These are phyloP conservation scores for Calonectria pauciramosa DNA, from an alignment of 2,329 filamentous ascomycete species.

Conservation along the genomic window DNA sequence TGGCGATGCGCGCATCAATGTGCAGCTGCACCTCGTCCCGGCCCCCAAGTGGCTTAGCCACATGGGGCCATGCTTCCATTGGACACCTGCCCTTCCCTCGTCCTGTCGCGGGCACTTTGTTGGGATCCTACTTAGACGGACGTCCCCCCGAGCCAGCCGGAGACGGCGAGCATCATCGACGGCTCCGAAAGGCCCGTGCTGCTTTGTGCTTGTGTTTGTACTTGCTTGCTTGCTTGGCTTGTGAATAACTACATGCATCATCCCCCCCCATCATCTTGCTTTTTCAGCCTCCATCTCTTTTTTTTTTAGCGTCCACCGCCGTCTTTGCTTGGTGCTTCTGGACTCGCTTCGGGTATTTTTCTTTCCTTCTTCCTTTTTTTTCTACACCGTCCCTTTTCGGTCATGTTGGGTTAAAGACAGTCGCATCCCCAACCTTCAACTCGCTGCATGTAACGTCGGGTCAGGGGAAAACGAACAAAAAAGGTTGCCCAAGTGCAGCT, in stretches of 20 bases:
- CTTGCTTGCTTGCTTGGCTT: not conserved
- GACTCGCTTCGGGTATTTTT: not conserved
- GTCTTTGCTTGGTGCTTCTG: not conserved
- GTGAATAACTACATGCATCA: not conserved
- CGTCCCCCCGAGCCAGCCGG: constrained; percentile 23
- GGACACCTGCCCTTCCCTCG: not conserved
- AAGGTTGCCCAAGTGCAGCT: not conserved
- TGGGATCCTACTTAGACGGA: constrained; percentile 20
- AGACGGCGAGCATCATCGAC: constrained; percentile 8
- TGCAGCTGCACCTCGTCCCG: not conserved
- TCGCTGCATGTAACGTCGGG: constrained; percentile 1
- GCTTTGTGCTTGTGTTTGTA: not conserved
- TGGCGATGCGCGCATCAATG: not conserved
- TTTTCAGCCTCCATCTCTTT: not conserved
- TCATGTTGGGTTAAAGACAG: not conserved
- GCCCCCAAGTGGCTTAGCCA: constrained; percentile 2
- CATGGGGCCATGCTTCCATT: not conserved
- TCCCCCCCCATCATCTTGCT: not conserved
- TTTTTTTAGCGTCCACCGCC: not conserved
- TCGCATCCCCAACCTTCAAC: not conserved
- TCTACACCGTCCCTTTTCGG: not conserved
- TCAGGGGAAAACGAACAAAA: not conserved
- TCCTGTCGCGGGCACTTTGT: not conserved
- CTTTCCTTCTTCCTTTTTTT: not conserved
- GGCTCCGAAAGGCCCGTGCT: constrained; percentile 5